Percentiles rank a stretch among this genome's conserved stretches.
Evolutionary conservation across 352 stramenopile genomes (phyloP).

Genomic region (Bremia lactucae): DNA sequence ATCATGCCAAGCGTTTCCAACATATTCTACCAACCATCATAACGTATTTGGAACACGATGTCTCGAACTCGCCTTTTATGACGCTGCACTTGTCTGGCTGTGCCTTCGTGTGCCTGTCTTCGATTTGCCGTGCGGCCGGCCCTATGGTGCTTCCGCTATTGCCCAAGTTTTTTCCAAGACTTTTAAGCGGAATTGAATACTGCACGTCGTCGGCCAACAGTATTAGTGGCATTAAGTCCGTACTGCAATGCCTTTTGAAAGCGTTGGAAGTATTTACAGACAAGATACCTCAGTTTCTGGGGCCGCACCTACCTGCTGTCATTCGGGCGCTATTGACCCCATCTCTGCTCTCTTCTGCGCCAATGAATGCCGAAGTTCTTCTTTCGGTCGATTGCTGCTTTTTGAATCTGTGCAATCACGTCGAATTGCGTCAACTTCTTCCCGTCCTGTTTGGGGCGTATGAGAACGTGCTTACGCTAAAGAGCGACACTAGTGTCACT

Average conservation of each 20-base stretch:
- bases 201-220: conserved; percentile 22
- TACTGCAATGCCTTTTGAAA: conserved; percentile 66
- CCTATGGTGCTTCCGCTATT: conserved; percentile 71
- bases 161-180: conserved; percentile 70
- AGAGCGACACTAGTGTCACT: conserved; percentile 44
- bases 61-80: conserved; percentile 35
- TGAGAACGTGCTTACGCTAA: conserved; percentile 39
- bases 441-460: conserved; percentile 58
- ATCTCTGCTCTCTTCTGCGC: conserved; percentile 23
- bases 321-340: conserved; percentile 52
- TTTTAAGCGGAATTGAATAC: conserved; percentile 54
- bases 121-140: conserved; percentile 54
- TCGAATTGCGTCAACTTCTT: conserved; percentile 68
- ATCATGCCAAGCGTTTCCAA: conserved; percentile 70
- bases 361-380: conserved; percentile 23
- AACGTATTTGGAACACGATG: conserved; percentile 56
- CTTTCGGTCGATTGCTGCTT: conserved; percentile 59
- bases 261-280: conserved; percentile 75
- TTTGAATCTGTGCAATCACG: conserved; percentile 51
- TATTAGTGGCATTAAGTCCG: conserved; percentile 28
- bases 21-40: conserved; percentile 59
- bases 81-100: conserved; percentile 67
- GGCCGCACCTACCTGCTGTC: conserved; percentile 57
- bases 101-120: conserved; percentile 74
- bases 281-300: conserved; percentile 76